These are phyloP conservation scores for Hymenoscyphus scutula DNA, from an alignment of 2,329 filamentous ascomycete genomes.

Conservation along the genomic window DNA sequence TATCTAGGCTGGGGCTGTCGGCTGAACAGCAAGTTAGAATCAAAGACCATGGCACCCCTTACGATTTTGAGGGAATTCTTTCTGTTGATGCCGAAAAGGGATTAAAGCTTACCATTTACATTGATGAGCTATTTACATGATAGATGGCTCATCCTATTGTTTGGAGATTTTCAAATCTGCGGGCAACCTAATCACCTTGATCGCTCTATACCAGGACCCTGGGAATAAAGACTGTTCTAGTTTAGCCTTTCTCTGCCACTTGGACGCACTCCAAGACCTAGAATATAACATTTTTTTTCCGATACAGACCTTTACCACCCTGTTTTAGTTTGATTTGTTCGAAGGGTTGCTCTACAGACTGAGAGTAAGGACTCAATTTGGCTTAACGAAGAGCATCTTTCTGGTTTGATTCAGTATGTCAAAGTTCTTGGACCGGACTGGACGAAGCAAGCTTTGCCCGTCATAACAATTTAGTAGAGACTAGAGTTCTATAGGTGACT, in stretches of 20 bases:
- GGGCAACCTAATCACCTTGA: neutral
- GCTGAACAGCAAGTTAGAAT: neutral
- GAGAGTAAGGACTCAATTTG: neutral
- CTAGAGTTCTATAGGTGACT: no score
- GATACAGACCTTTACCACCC: neutral
- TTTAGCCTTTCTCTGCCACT: neutral
- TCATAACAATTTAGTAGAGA: no score
- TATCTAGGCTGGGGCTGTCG: neutral
- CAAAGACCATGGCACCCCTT: neutral
- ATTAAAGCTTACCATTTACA: neutral
- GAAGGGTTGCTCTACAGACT: no score
- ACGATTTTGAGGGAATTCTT: neutral
- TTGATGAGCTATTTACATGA: neutral
- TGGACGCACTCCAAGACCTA: neutral
- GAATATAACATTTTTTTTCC: neutral
- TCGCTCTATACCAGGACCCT: neutral
- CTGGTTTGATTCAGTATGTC: neutral
- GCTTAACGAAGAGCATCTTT: neutral
- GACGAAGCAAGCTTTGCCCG: no score
- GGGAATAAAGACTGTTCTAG: neutral
- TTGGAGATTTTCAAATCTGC: neutral
- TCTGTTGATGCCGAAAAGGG: neutral
- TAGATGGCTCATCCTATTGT: neutral
- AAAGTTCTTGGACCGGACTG: no score
- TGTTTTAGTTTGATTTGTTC: neutral